Evolutionary conservation across 768 basidiomycete genomes (phyloP), one percentile per base, ranked within the genome.

Genomic region (Boletus tylopilopsis): DNA sequence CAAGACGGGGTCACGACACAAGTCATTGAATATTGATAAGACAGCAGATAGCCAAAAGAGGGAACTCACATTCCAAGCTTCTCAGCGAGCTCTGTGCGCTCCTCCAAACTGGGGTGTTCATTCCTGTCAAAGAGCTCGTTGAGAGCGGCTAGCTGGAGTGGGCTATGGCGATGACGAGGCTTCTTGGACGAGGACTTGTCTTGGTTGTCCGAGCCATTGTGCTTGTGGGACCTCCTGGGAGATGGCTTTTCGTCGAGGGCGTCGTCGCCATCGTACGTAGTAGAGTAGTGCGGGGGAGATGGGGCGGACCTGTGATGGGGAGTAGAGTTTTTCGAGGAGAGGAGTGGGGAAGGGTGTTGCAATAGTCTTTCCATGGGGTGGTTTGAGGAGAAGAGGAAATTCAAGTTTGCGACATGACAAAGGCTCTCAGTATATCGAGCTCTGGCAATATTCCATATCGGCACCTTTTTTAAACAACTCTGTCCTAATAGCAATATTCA

Each of bases 101-200:
- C 77, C 44, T 86, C 83, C 44, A 87, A 73, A 45, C 82, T 68
- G 16, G 88, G 88, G 68, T 89, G 87, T 60, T 87, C 86, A 37
- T 81, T 80, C 66, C 77, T 77, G 56, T 88, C 87, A 57, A 82
- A 91, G 56, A 90, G 82, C 63, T 82, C 79, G 66, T 90, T 90
- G 63, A 91, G 75, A 24, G 85, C 85, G 19, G 80, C 79, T 25
- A 90, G 77, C 68, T 90, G 89, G 25, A 72, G 71, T 16, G 84
- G 80, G 32, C 80, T 79, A 61, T 90, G 88, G 41, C 88, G 80
- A 69, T 89, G 85, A 55, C 88, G 78, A 40, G 87, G 84, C 64
- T 90, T 89, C 79, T 89, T 89, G 45, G 57, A 45, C 7, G 54
- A 42, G 2, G 61, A 1, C 56, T 64, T 68, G 51, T 64, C 66